phyloP scores from a whole-genome alignment of 495 filamentous ascomycete species.

The Halenospora varia region DNA sequence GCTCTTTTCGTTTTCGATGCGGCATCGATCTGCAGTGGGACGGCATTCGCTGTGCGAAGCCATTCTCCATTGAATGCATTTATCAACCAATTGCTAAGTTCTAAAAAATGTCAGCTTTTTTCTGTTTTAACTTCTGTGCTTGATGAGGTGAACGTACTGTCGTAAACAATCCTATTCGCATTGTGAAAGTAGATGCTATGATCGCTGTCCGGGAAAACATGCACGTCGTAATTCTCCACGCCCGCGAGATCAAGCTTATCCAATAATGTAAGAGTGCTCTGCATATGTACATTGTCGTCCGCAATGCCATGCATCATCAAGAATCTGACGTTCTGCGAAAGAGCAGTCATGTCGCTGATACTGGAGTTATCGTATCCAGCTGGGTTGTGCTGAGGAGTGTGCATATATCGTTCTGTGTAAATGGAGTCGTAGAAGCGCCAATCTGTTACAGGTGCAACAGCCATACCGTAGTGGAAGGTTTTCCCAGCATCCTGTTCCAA shows the following conservation, averaged over 20 bases:
- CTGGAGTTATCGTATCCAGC: slow-evolving; percentile 71
- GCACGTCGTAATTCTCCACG: slow-evolving; percentile 93
- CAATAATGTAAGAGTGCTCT: slow-evolving; percentile 81
- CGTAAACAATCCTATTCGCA: slow-evolving; percentile 88
- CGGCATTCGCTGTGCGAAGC: slow-evolving; percentile 31
- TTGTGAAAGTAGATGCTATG: slow-evolving; percentile 95
- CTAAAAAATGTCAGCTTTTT: slow-evolving; percentile 41
- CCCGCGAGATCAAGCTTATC: slow-evolving; percentile 80
- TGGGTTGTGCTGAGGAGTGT: slow-evolving; percentile 77
- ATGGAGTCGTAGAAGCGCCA: slow-evolving; percentile 95
- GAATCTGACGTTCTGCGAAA: slow-evolving; percentile 76
- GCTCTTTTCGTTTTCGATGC: slow-evolving; percentile 1
- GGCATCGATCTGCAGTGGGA: slow-evolving; percentile 19
- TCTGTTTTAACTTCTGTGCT: slow-evolving; percentile 2
- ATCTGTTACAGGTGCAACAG: slow-evolving; percentile 95
- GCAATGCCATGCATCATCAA: slow-evolving; percentile 90
- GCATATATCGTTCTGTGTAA: slow-evolving; percentile 96
- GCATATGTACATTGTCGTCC: slow-evolving; percentile 96
- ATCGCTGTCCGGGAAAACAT: slow-evolving; percentile 94
- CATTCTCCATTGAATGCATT: slow-evolving; percentile 98
- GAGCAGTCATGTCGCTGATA: slow-evolving; percentile 65
- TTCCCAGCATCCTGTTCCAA: slow-evolving; percentile 83
- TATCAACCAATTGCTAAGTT: slow-evolving; percentile 85
- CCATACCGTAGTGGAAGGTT: slow-evolving; percentile 96
- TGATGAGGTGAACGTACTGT: slow-evolving; percentile 59